Percentiles rank a stretch among this genome's conserved stretches.
Evolutionary conservation across 768 basidiomycete genomes (phyloP).

Genomic region (Collybia nuda): DNA sequence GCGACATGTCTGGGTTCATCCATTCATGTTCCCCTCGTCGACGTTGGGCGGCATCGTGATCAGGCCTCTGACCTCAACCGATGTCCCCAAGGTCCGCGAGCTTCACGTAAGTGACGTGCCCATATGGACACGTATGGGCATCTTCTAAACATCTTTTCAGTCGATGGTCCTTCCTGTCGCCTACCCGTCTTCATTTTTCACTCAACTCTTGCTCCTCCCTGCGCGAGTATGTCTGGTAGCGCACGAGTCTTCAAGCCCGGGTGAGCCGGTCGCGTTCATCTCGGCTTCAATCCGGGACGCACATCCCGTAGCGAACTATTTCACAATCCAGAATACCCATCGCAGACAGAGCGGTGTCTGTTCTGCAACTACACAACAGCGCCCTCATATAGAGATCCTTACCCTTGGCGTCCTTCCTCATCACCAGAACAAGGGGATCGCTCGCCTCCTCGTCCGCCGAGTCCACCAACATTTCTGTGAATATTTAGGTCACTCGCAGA

Average conservation of each 20-base stretch:
- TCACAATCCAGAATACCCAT: no score
- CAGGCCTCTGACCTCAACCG: conserved; percentile 31
- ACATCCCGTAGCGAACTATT: no score
- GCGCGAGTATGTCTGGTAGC: conserved; percentile 42
- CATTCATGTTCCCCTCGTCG: conserved; percentile 9
- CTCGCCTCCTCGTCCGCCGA: conserved; percentile 38
- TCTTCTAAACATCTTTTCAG: conserved; percentile 16
- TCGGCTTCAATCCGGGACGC: conserved; percentile 33
- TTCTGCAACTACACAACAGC: conserved; percentile 9
- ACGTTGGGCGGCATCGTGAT: conserved; percentile 24
- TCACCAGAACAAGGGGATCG: conserved; percentile 42
- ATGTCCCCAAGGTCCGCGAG: conserved; percentile 32
- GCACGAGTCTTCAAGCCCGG: conserved; percentile 22
- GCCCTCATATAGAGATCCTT: conserved; percentile 44
- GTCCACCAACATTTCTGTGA: conserved; percentile 27
- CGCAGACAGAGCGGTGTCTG: conserved; percentile 15
- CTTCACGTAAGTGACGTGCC: conserved; percentile 37
- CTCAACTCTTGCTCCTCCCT: conserved; percentile 44
- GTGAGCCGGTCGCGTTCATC: conserved; percentile 39
- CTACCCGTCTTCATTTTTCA: conserved; percentile 44
- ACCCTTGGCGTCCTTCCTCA: conserved; percentile 51
- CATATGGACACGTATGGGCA: neutral
- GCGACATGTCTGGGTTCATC: conserved; percentile 1
- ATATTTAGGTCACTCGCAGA: conserved; percentile 17
- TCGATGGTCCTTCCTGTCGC: conserved; percentile 34